A percentile compares a stretch with the other conserved stretches of the same genome.
phyloP scores from a whole-genome alignment of 768 basidiomycete species.

The Tulasnella sp. region DNA sequence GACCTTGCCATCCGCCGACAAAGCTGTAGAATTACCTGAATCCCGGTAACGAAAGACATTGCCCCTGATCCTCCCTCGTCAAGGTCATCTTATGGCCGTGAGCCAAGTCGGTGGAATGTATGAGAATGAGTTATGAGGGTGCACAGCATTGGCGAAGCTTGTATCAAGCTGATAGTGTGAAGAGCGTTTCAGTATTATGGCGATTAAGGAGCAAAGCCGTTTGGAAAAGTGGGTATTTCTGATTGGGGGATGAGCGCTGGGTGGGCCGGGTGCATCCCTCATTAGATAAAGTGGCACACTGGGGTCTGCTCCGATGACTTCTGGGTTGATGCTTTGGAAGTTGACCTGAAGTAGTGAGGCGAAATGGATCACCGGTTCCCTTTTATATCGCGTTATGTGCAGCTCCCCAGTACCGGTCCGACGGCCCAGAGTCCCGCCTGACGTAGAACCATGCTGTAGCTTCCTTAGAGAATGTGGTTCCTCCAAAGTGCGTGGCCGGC shows the following conservation, averaged over 20 bases:
- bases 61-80: too few relatives aligned
- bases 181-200: conserved; percentile 56
- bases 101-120: conserved; percentile 86
- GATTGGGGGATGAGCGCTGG: conserved; percentile 55
- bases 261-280: conserved; percentile 79
- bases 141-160: conserved; percentile 82
- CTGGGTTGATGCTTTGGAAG: conserved; percentile 35
- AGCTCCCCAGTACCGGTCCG: conserved; percentile 62
- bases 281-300: conserved; percentile 83
- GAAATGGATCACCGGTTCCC: conserved; percentile 64
- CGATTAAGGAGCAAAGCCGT: conserved; percentile 46
- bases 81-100: conserved; percentile 60
- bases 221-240: conserved; percentile 44
- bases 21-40: too few relatives aligned
- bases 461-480: conserved; percentile 81
- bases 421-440: too few relatives aligned
- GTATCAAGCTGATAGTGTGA: conserved; percentile 93
- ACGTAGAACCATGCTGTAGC: conserved; percentile 81
- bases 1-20: too few relatives aligned
- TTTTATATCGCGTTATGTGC: too few relatives aligned
- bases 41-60: too few relatives aligned
- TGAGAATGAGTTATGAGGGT: conserved; percentile 87
- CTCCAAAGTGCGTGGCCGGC: conserved; percentile 72
- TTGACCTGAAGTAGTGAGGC: conserved; percentile 62
- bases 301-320: conserved; percentile 37